phyloP scores from a whole-genome alignment of 2,329 filamentous ascomycete genomes.

The Hyphodiscus sp. region DNA sequence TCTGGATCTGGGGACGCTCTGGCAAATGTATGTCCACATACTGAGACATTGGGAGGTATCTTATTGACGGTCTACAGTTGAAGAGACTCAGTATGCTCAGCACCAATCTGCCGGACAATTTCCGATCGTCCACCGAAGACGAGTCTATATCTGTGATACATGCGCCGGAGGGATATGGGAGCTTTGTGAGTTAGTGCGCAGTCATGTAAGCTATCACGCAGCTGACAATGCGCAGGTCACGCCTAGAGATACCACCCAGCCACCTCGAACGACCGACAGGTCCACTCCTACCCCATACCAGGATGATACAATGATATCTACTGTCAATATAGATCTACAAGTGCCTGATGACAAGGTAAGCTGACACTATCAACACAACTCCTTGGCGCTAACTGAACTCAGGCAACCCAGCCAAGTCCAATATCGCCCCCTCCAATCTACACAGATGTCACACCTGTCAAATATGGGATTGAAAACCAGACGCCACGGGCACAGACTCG shows the following conservation, averaged over 20 bases:
- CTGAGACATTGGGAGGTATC: slow-evolving; percentile 4
- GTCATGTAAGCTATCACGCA: not conserved
- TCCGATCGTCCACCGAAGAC: slow-evolving; percentile 58
- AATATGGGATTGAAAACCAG: slow-evolving; percentile 60
- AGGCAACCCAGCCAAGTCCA: slow-evolving; percentile 25
- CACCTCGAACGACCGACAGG: slow-evolving; percentile 17
- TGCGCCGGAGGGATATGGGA: slow-evolving; percentile 74
- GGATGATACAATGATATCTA: slow-evolving; percentile 9
- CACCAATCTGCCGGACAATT: slow-evolving; percentile 41
- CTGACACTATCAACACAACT: not conserved
- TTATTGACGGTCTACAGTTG: slow-evolving; percentile 21
- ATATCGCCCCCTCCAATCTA: slow-evolving; percentile 63
- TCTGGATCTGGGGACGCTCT: slow-evolving; percentile 24
- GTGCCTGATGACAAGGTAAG: slow-evolving; percentile 25
- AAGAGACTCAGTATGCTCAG: slow-evolving; percentile 38
- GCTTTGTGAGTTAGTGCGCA: slow-evolving; percentile 56
- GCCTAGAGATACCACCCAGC: not conserved
- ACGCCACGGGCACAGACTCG: slow-evolving; percentile 81
- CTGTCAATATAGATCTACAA: slow-evolving; percentile 15
- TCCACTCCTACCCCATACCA: slow-evolving; percentile 29
- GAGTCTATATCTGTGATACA: slow-evolving; percentile 88
- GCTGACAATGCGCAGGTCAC: slow-evolving; percentile 1
- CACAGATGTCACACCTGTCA: slow-evolving; percentile 62
- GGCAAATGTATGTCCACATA: slow-evolving; percentile 19
- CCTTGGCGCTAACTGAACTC: slow-evolving; percentile 6